Evolutionary conservation across 2,329 filamentous ascomycete species (phyloP).

Genomic region (Dichotomopilus funicola): DNA sequence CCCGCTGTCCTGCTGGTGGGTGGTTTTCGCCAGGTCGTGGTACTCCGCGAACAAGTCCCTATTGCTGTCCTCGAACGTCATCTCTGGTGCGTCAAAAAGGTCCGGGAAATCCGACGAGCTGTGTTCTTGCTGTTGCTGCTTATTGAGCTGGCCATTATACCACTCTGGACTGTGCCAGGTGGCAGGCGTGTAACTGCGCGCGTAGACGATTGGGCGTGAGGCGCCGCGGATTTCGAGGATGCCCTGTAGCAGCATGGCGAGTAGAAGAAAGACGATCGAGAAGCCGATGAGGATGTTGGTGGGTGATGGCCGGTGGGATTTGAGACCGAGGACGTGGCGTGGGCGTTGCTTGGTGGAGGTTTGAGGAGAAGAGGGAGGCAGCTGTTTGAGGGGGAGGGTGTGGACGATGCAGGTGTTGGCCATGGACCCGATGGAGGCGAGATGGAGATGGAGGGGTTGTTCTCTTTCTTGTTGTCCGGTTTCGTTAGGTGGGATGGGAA

Average conservation of each 20-base stretch:
- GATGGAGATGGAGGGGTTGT: constrained; percentile 60
- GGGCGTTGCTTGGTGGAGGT: constrained; percentile 27
- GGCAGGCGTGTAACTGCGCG: constrained; percentile 47
- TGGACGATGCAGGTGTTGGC: constrained; percentile 75
- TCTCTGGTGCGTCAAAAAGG: too few species aligned
- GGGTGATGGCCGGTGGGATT: constrained; percentile 47
- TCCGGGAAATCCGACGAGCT: background rate
- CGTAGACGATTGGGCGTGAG: constrained; percentile 50
- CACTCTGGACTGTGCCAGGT: constrained; percentile 27
- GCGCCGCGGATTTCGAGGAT: constrained; percentile 58
- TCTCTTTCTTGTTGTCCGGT: constrained; percentile 25
- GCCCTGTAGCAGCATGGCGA: constrained; percentile 57
- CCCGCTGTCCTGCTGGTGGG: background rate
- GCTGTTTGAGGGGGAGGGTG: constrained; percentile 60
- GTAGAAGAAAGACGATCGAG: constrained; percentile 50
- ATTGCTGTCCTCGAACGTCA: background rate
- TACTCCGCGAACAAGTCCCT: background rate
- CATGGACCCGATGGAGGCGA: constrained; percentile 70
- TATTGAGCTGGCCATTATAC: background rate
- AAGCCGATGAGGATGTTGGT: constrained; percentile 47
- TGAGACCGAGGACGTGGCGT: constrained; percentile 60
- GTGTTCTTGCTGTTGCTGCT: background rate
- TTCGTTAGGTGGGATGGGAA: constrained; percentile 33
- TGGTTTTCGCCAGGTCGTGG: background rate
- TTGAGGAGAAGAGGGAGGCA: constrained; percentile 30